Base-by-base conservation (phyloP, 371 early-diverging fungal species). In the Lichtheimia corymbifera region DNA sequence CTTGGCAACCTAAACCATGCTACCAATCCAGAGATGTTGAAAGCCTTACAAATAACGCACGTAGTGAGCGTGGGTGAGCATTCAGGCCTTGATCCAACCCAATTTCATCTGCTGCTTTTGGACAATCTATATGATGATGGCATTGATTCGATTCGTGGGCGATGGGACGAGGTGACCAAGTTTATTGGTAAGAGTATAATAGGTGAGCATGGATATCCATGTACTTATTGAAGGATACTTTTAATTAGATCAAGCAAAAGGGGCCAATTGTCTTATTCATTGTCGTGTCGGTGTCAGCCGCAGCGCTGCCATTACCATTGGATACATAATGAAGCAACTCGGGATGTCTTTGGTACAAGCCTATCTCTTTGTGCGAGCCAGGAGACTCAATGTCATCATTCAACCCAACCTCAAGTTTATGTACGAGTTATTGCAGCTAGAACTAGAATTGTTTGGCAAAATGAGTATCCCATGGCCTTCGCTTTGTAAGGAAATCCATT, bases 331-430 rank as follows among this genome's bases (percentile, higher is more conserved):
- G 86, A 71, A 78, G 11, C 72, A 85, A 55, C 64, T 85, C 24
- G 65, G 72, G 9, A 69, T 72, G 18, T 73, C 80, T 11, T 63
- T 88, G 3, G 79, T 84, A 6, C 74, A 84, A 35, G 87, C 88
- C 1, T 88, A 88, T 54, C 59, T 85, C 24, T 81, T 75, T 66
- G 87, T 86, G 15, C 81, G 88, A 11, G 88, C 88, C 5, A 77
- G 87, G 28, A 75, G 88, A 12, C 57, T 88, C 13, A 85, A 83
- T 67, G 87, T 88, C 11, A 86, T 88, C 43, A 88, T 88, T 20
- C 88, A 88, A 47, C 88, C 88, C n/a, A 88, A 88, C 58, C 61
- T 88, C 9, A 76, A 84, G 53, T 86, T 88, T 50, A 86, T 88
- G 83, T 88, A 86, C 56, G 87, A 88, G 60, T 68, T 88, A 53